These are phyloP conservation scores for Clavispora vitiphila DNA, from an alignment of 805 yeast species.

Conservation along the genomic window DNA sequence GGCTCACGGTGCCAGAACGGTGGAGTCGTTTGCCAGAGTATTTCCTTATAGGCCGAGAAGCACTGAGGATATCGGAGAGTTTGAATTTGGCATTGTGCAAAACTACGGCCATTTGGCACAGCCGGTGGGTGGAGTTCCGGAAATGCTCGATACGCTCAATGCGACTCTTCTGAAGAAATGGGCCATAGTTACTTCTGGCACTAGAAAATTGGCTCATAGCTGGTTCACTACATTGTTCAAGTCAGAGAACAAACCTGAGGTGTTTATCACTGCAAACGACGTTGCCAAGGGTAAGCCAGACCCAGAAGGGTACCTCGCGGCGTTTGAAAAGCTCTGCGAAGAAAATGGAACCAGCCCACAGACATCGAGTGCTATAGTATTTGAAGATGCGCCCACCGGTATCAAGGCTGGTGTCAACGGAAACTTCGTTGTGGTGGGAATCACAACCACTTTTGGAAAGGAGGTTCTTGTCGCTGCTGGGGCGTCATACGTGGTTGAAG, in stretches of 20 bases:
- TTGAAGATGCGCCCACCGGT: conserved; percentile 21
- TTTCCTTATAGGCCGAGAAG: conserved; percentile 12
- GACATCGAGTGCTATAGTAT: conserved; percentile 11
- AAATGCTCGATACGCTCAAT: conserved; percentile 5
- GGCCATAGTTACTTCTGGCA: conserved; percentile 21
- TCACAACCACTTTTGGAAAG: conserved; percentile 15
- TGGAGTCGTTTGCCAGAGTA: conserved; percentile 9
- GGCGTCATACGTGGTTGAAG: conserved; percentile 15
- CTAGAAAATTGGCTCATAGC: conserved; percentile 14
- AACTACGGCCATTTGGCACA: conserved; percentile 16
- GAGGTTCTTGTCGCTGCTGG: conserved; percentile 14
- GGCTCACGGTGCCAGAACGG: conserved; percentile 17
- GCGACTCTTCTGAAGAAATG: conserved; percentile 5
- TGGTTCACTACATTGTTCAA: conserved; percentile 13
- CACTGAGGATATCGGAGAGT: conserved; percentile 4
- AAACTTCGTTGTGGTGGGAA: conserved; percentile 17
- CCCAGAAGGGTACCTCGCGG: conserved; percentile 17
- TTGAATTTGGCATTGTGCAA: conserved; percentile 12
- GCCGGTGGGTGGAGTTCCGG: conserved; percentile 11
- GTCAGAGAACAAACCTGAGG: conserved; percentile 7
- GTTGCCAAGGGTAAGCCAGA: conserved; percentile 17
- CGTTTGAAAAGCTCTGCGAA: conserved; percentile 2
- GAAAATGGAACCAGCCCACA: not conserved
- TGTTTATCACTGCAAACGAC: conserved; percentile 19
- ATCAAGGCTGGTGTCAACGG: conserved; percentile 16